Evolutionary conservation across 768 basidiomycete genomes (phyloP), one percentile per base, ranked within the genome.

Genomic region (Hypsizygus marmoreus): DNA sequence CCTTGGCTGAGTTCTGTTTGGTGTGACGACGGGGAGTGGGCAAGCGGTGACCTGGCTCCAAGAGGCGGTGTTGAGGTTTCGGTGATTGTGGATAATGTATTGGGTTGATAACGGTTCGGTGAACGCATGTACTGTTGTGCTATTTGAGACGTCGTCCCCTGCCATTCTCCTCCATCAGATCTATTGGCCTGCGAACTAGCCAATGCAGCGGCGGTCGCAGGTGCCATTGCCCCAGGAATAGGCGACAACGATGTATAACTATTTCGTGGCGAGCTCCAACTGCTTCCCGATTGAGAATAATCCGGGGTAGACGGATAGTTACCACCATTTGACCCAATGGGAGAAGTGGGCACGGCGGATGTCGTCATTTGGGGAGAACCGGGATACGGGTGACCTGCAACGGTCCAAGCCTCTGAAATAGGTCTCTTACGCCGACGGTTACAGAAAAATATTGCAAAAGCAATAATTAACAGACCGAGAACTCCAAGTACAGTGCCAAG

Each of bases 341-440:
- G 39, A 1, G 29, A 22, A 31, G 22, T 28, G n/a, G 54, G 39
- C 45, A 36, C 45, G 11, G 39, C 13, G 10, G 36, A 24, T 13
- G 10, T 23, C 28, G 20, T 43, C 10, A 37, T 44, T 22, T 52
- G 49, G 7, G 37, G 23, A 14, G 44, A 49, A 17, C 49, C 45
- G 26, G 53, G 35, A 37, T 52, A 52, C 2, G 52, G 41, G 30
- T 34, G 41, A n/a, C 63, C 64, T 11, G 58, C 56, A 32, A 67
- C 49, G 2, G 67, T 64, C 70, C 71, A 71, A 6, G 63, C 62
- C 43, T 70, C 66, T 4, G 71, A 68, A 6, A 47, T 43, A 0
- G 70, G 65, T 32, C 68, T 54, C 30, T 48, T 59, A 16, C 51
- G 50, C 30, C 61, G 51, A 14, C 61, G 55, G 36, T 50, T 42